Evolutionary conservation across 345 rosid genomes (phyloP), one percentile per base, ranked within the genome.

Genomic region (Linum lewisii): DNA sequence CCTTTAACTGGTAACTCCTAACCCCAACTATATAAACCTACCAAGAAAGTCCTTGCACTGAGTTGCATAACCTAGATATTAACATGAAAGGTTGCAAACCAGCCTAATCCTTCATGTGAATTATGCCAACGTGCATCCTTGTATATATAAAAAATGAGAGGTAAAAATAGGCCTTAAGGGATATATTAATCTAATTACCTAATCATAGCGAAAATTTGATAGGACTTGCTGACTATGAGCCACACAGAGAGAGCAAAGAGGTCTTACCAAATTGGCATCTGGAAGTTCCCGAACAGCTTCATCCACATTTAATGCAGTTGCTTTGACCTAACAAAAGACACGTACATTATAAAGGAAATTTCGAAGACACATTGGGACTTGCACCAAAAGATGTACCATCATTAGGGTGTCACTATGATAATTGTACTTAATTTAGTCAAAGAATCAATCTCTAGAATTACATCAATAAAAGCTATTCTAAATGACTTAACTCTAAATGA

Each of bases 231-330:
- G 57, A 21, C 50, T 57, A 62, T 67, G 54, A 64, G 47, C 66
- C 55, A 60, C 62, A 49, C 54, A 66, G 21, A 67, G 69, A 74
- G 67, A 24, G 75, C 61, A 73, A 60, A 63, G 81, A 81, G 73
- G 76, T 85, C 94, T 83, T 89, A 93, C 99, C 95, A 63, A 72
- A 78, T 93, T 93, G 81, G 99, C 95, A 69, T 89, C 99, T 42
- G 99, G 99, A 72, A 93, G 95, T 69, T 93, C 99, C 69, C 94
- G 77, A 73, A 85, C 95, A 60, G 99, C 99, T 70, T 82, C 97
- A 73, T 93, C 81, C 50, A 93, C 99, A 72, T 93, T 93, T 78
- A 83, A 94, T 66, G 99, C 99, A 51, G 99, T 93, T 66, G 86
- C 85, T 82, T 89, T 93, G 59, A 93, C 97, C 99, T 89, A 79